Conservation (phyloP, 75 land plant species). For the Sequoiadendron giganteum region DNA sequence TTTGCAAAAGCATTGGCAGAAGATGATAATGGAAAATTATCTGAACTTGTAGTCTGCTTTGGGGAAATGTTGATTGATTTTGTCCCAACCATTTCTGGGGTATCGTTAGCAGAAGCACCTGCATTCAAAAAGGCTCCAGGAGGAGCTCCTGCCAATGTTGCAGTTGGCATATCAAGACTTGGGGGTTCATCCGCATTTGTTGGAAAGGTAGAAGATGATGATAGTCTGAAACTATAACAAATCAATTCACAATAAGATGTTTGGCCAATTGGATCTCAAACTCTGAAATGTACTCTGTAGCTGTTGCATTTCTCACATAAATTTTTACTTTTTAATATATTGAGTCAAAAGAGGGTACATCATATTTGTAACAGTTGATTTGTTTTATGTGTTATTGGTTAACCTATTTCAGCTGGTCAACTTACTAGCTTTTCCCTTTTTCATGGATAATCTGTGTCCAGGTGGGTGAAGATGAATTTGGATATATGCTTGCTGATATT, state of each 20-base stretch:
- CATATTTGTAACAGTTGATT: not conserved
- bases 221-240: not conserved
- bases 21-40: not conserved
- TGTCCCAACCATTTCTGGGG: constrained; percentile 76
- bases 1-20: constrained; percentile 1
- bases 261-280: not conserved
- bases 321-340: not conserved
- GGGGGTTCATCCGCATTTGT: constrained; percentile 82
- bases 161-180: constrained; percentile 65
- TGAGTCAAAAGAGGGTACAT: not conserved
- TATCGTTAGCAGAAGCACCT: constrained; percentile 87
- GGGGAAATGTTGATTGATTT: constrained; percentile 88
- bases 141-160: constrained; percentile 94
- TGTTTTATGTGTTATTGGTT: not conserved
- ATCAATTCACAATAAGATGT: not conserved
- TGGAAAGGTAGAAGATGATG: constrained; percentile 53
- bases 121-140: constrained; percentile 83
- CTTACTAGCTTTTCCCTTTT: not conserved
- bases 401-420: not conserved
- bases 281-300: not conserved
- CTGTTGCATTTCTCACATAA: not conserved
- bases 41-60: constrained; percentile 64
- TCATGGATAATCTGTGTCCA: constrained; percentile 4
- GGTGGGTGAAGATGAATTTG: constrained; percentile 70
- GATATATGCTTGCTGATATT: constrained; percentile 54